Evolutionary conservation across 2,329 filamentous ascomycete genomes (phyloP).

Genomic region (Aspergillus caelatus): DNA sequence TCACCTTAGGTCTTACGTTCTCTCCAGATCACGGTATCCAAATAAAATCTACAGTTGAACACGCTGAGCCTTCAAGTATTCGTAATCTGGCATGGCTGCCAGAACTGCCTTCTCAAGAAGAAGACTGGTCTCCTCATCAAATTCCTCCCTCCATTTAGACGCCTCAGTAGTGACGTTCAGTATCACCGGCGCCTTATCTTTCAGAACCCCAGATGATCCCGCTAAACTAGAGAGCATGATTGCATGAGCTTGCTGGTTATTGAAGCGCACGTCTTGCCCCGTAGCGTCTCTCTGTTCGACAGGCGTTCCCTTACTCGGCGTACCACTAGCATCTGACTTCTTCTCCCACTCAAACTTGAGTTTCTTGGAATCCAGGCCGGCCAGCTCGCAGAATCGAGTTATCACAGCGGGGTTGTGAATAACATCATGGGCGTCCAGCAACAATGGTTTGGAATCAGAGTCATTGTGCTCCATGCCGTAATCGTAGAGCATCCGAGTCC

Average conservation of each 20-base stretch:
- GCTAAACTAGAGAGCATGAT: conserved; percentile 32
- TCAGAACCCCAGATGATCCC: conserved; percentile 36
- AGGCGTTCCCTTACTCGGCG: neutral
- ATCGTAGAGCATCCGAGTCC: conserved; percentile 39
- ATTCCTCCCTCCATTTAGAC: conserved; percentile 41
- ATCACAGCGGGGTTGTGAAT: conserved; percentile 38
- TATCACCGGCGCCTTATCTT: conserved; percentile 31
- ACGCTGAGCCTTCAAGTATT: conserved; percentile 36
- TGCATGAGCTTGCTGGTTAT: neutral
- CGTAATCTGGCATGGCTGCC: conserved; percentile 44
- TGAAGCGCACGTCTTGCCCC: conserved; percentile 6
- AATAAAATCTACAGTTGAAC: conserved; percentile 14
- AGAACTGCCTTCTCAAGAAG: conserved; percentile 30
- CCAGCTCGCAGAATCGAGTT: conserved; percentile 27
- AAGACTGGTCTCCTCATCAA: conserved; percentile 31
- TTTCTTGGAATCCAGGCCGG: conserved; percentile 36
- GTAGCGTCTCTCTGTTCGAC: neutral
- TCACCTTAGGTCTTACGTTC: neutral
- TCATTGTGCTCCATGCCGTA: conserved; percentile 33
- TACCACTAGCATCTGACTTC: neutral
- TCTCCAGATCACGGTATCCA: neutral
- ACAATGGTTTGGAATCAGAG: conserved; percentile 25
- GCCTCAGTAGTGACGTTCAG: conserved; percentile 38
- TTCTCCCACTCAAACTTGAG: conserved; percentile 37
- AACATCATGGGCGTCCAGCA: conserved; percentile 44